Base-by-base conservation (phyloP, 179 eudicot genomes). In the Spergularia azorica region DNA sequence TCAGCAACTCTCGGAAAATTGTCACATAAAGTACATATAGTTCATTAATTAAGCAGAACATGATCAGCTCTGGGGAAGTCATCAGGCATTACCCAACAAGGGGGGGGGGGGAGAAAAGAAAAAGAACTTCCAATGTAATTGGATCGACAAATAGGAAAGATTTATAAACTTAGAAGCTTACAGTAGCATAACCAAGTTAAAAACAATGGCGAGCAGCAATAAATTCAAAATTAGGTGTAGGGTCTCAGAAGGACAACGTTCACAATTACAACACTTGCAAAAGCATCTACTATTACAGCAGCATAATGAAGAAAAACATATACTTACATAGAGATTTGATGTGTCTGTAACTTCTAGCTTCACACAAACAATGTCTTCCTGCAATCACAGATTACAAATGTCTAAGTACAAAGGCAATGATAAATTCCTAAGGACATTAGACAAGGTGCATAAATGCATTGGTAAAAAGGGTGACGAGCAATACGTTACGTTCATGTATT, bases 321-420 rank as follows among this genome's bases (percentile, higher is more conserved):
- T 51, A 69, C 72, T 69, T 59, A 69, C 72, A 69, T 69, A 2
- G 59, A 69, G 13, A 51, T 0, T 9, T 14, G 60, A 69, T 50
- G 36, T 11, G 43, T 21, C 1, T 32, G 59, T 26, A 26, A 21
- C 72, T 52, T 69, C 60, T 51, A 69, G 48, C 48, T 12, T 7
- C 13, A 17, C 60, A 7, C 18, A 51, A 69, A 21, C 13, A 13
- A 20, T 52, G 21, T 0, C 20, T 20, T 21, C 57, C 72, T 69
- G 72, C 72, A 69, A 51, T 52, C 13, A 69, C 72, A 69, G 51
- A 43, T 39, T 5, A 69, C 20, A 68, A 8, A 8, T 21, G 58
- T 69, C 60, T 69, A 18, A 69, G 10, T 51, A 21, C 13, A 14
- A 67, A 69, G 11, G 12, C 36, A 67, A 13, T 36, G 20, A 13